Conservation (phyloP, 2,329 filamentous ascomycete genomes). For the Metarhizium guizhouense region DNA sequence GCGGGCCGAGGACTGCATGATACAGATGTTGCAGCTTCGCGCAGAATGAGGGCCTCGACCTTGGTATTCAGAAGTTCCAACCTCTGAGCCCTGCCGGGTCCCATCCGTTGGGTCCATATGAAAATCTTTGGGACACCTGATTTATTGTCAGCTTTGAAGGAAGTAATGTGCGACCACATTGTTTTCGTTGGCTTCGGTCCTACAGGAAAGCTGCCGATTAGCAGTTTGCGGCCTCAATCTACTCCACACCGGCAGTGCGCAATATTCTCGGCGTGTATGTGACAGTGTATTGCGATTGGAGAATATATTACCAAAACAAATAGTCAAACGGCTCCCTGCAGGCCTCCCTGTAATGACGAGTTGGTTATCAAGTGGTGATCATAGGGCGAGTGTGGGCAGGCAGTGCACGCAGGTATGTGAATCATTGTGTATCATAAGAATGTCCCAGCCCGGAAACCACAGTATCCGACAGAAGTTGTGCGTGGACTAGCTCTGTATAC, state of each 20-base stretch:
- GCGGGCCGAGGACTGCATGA: neutral
- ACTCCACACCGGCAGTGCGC: neutral
- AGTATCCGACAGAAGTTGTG: neutral
- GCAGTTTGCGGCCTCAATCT: neutral
- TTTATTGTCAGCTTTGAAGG: neutral
- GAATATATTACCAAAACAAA: too few species aligned
- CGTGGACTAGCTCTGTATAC: neutral
- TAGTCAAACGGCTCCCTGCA: too few species aligned
- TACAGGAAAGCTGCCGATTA: neutral
- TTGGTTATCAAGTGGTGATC: neutral
- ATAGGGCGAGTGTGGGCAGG: neutral
- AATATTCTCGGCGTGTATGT: neutral
- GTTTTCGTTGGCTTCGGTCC: neutral
- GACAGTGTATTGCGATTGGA: too few species aligned
- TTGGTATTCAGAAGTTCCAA: neutral
- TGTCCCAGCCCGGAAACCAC: neutral
- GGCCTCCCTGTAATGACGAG: neutral
- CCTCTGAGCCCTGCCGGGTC: constrained; percentile 2
- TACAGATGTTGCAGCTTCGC: neutral
- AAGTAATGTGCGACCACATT: neutral
- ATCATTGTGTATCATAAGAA: neutral
- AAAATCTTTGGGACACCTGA: neutral
- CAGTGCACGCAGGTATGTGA: neutral
- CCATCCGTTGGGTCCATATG: neutral
- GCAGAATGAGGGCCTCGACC: neutral